Base-by-base conservation (phyloP, 2,329 filamentous ascomycete genomes). In the Trichoderma cornu-damae region DNA sequence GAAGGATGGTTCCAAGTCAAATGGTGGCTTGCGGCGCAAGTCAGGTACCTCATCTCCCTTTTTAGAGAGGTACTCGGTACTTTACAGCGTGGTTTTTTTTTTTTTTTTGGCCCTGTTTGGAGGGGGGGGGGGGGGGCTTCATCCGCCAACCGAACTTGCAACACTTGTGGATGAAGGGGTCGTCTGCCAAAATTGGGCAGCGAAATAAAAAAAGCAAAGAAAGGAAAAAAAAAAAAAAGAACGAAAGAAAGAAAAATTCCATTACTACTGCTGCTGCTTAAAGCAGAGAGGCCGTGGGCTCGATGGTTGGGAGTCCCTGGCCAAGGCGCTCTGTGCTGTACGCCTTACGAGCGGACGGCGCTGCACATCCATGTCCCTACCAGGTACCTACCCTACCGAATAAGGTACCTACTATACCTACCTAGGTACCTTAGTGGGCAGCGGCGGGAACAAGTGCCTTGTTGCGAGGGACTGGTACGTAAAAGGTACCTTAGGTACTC, bases 1-100 rank as follows among this genome's bases (percentile, higher is more conserved):
- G 52, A 34, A 20, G 18, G 44, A 14, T 20, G 44, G 34, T 47
- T 28, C 28, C n/a, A n/a, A 55, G 42, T 37, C 14, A n/a, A 47
- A 55, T 28, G 24, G 52, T 22, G 35, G 30, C 43, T 37, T 16
- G 26, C 24, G 48, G 48, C 24, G 34, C 35, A 51, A 16, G 48
- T 48, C 35, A 51, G n/a, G 48, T 48, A 48, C 44, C 49, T 52
- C 49, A 52, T 52, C 49, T 52, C 49, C 49, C 49, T n/a, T n/a
- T n/a, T n/a, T 52, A 16, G 4, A 22, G 37, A 32, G 37, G 49
- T 52, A 52, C 49, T 42, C 28, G 16, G 28, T 52, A 32, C 44
- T 48, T 32, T 14, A 32, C 20, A 14, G 14, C 12, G 11, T 40
- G 48, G 22, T n/a, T 11, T 28, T 46, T 46, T 16, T 37, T 34